These are phyloP conservation scores for Lentinus tigrinus DNA, from an alignment of 768 basidiomycete species.

Conservation along the genomic window DNA sequence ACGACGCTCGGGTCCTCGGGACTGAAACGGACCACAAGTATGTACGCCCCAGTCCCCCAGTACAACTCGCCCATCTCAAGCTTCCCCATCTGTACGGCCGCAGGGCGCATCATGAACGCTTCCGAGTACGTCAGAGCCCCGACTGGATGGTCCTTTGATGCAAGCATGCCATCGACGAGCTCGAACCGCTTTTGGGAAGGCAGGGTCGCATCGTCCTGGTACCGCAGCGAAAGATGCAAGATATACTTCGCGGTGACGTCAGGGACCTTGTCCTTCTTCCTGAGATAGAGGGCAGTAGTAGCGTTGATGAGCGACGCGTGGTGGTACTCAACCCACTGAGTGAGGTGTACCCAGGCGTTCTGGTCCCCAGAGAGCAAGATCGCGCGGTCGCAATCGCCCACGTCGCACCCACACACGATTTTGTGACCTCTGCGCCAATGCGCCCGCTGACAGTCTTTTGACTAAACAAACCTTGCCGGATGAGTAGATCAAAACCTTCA, in stretches of 20 bases:
- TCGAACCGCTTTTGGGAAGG: background rate
- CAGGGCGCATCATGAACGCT: background rate
- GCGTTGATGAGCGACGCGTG: background rate
- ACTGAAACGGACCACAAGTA: background rate
- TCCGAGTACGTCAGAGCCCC: background rate
- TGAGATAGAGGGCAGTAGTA: background rate
- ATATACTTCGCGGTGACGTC: background rate
- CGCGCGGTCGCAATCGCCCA: background rate
- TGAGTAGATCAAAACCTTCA: too few species aligned
- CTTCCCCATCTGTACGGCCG: slow-evolving; percentile 1
- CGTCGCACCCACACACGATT: background rate
- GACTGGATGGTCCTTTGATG: background rate
- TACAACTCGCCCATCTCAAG: background rate
- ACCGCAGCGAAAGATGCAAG: background rate
- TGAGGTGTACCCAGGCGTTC: background rate
- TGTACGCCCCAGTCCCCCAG: slow-evolving; percentile 1
- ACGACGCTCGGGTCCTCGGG: background rate
- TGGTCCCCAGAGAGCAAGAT: background rate
- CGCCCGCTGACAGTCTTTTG: background rate
- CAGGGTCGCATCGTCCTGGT: background rate
- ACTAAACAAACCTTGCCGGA: background rate
- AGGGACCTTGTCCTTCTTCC: background rate
- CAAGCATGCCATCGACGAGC: background rate
- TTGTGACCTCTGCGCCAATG: background rate
- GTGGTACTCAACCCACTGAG: background rate